A percentile compares a stretch with the other conserved stretches of the same genome.
Conservation (phyloP, 2,329 filamentous ascomycete species). For the Stagonosporopsis rhizophila region DNA sequence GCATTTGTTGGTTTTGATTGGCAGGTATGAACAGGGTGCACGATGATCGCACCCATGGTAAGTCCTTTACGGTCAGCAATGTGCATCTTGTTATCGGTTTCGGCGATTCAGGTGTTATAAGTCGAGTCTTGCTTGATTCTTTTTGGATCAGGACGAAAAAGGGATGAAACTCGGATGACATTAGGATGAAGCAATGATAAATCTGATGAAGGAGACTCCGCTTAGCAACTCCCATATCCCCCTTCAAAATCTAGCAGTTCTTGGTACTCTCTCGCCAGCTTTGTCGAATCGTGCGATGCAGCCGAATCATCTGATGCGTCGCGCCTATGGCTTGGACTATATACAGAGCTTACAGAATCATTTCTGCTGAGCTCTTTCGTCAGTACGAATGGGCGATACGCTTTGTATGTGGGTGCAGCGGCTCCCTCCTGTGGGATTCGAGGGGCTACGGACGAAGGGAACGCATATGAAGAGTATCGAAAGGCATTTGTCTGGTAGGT, state of each 20-base stretch:
- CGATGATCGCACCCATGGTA: background rate
- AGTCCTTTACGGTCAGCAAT: background rate
- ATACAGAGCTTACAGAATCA: conserved; percentile 6
- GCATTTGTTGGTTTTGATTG: background rate
- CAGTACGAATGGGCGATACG: conserved; percentile 8
- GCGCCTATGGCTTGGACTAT: conserved; percentile 21
- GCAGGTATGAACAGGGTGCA: background rate
- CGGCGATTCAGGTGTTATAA: background rate
- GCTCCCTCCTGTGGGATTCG: background rate
- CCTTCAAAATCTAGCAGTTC: conserved; percentile 30
- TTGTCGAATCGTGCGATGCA: conserved; percentile 26
- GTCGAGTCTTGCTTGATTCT: background rate
- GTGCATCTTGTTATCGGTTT: background rate
- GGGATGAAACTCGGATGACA: background rate
- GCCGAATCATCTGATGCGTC: conserved; percentile 21
- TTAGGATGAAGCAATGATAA: background rate
- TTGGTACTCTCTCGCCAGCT: conserved; percentile 37
- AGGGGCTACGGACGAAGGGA: background rate
- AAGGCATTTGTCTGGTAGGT: conserved; percentile 7
- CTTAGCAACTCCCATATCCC: conserved; percentile 23
- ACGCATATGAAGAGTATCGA: conserved; percentile 3
- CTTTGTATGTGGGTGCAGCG: conserved; percentile 1
- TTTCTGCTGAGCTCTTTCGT: conserved; percentile 1
- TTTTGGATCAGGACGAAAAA: background rate
- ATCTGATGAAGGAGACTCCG: too few species aligned